Conservation (phyloP, 2,329 filamentous ascomycete species). For the Fusarium nurragi region DNA sequence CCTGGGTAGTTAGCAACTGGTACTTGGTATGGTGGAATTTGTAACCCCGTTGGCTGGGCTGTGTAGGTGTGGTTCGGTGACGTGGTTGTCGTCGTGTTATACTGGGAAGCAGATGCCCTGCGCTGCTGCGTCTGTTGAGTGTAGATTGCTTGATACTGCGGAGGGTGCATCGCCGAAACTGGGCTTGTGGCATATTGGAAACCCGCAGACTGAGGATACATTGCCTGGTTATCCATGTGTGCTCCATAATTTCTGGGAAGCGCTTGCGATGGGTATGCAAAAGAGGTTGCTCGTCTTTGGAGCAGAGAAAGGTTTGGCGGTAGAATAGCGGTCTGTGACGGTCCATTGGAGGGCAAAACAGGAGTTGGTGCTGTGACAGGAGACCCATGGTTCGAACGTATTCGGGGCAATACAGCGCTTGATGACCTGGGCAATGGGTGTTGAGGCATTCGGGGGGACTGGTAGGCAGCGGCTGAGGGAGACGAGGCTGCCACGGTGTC, state of each 20-base stretch:
- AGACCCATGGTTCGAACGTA: constrained; percentile 7
- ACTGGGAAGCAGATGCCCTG: constrained; percentile 5
- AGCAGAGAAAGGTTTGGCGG: constrained; percentile 7
- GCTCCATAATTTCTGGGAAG: constrained; percentile 5
- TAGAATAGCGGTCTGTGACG: constrained; percentile 2
- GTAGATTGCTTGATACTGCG: constrained; percentile 9
- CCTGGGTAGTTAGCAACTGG: neutral
- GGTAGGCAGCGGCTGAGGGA: constrained; percentile 2
- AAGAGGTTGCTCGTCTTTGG: constrained; percentile 26
- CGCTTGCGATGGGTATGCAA: constrained; percentile 24
- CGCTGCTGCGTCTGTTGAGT: constrained; percentile 3
- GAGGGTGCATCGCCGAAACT: constrained; percentile 14
- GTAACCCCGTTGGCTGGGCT: neutral
- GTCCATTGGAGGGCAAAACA: constrained; percentile 8
- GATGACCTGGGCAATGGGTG: constrained; percentile 3
- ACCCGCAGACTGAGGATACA: constrained; percentile 8
- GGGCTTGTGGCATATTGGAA: constrained; percentile 6
- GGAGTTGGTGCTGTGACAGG: constrained; percentile 7
- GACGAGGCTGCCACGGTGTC: neutral
- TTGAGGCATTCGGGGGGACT: constrained; percentile 16
- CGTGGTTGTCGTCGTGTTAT: neutral
- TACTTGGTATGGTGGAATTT: constrained; percentile 1
- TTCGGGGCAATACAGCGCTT: constrained; percentile 7
- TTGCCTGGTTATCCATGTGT: neutral
- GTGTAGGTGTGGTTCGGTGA: constrained; percentile 6